phyloP scores from a whole-genome alignment of 345 rosid genomes.

The Salix viminalis region DNA sequence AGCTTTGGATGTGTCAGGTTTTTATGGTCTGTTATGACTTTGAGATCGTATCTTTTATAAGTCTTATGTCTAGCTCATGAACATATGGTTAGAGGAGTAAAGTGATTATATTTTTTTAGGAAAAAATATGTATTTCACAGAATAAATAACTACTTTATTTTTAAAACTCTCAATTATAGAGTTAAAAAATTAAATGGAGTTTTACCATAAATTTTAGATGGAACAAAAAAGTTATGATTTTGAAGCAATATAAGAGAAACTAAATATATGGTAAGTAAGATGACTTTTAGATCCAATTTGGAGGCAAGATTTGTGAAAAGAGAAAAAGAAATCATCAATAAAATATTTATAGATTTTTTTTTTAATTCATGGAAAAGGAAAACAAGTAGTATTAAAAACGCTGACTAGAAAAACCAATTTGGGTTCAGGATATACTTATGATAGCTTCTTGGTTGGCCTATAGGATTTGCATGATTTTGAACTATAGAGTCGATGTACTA shows the following conservation, averaged over 20 bases:
- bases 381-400: too few species aligned
- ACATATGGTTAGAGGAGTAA: too few species aligned
- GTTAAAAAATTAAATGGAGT: background rate
- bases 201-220: background rate
- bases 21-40: too few species aligned
- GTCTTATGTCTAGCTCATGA: too few species aligned
- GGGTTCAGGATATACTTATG: background rate
- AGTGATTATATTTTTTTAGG: too few species aligned
- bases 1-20: too few species aligned
- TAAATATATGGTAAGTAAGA: too few species aligned
- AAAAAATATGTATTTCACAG: background rate
- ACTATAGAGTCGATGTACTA: background rate
- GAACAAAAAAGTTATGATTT: too few species aligned
- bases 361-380: background rate
- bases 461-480: background rate
- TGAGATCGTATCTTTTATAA: too few species aligned
- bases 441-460: background rate
- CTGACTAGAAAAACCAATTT: background rate
- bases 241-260: too few species aligned
- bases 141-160: too few species aligned
- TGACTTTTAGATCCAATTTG: background rate
- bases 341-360: background rate
- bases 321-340: background rate
- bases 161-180: background rate
- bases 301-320: background rate